Base-by-base conservation (phyloP, 371 early-diverging fungal genomes). In the Mucor circinelloides region DNA sequence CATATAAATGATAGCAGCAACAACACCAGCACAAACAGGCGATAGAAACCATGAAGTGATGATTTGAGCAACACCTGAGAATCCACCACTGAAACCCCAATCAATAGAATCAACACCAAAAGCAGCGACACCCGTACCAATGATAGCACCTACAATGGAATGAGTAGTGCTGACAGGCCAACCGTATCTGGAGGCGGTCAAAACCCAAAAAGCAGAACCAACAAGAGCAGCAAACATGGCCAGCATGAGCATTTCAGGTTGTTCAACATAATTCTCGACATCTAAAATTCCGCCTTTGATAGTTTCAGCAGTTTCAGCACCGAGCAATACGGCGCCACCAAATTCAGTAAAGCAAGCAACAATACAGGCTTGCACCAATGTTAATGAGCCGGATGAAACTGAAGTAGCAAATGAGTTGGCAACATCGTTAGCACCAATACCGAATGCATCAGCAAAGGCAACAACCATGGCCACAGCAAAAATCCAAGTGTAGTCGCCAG, bases 371-470 rank as follows among this genome's bases (percentile, higher is more conserved):
- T 92, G 91, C 6, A 64, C 64, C 36, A 94, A 73, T 15, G 89
- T 89, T 44, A 95, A 70, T 9, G 95, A 90, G 7, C 92, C 90
- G 2, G 95, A 92, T 17, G 90, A 90, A 54, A 95, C 93, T 15
- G 95, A 92, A 19, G 93, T 92, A 38, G 95, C 92, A 71, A 94
- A 95, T 4, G 93, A 85, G 71, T 95, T 95, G 71, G 95, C 91
- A 17, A 95, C 95, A 77, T 95, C 96, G 76, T 95, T 95, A 40
- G 96, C 94, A 69, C 95, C 95, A 60, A 92, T 90, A 66, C 90
- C 71, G 36, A 42, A 67, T 42, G 90, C 91, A 67, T 91, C 92
- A 31, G 79, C 57, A 66, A 89, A 87, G 32, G 91, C 85, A 30
- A 89, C 81, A 38, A 90, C 73, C 69, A 92, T 78, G 63, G 86